Percentiles rank a stretch among this genome's conserved stretches.
Conservation (phyloP, 345 rosid genomes). For the Carallia brachiata region DNA sequence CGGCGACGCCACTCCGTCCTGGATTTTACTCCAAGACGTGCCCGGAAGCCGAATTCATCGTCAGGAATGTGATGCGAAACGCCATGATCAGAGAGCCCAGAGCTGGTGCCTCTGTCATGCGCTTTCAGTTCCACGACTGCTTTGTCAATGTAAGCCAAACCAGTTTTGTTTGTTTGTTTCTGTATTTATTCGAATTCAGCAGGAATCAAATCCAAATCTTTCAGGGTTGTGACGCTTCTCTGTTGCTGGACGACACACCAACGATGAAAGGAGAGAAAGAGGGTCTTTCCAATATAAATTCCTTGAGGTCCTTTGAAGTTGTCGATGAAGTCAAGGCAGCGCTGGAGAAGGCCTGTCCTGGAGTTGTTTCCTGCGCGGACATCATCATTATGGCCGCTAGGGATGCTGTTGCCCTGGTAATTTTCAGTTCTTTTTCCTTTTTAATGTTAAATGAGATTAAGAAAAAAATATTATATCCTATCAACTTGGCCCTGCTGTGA, state of each 20-base stretch:
- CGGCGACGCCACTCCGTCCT: slow-evolving; percentile 43
- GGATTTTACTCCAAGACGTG: slow-evolving; percentile 68
- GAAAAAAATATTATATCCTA: neutral
- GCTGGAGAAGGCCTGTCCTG: slow-evolving; percentile 73
- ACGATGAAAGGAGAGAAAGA: slow-evolving; percentile 70
- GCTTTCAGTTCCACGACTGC: slow-evolving; percentile 95
- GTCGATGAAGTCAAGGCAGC: slow-evolving; percentile 70
- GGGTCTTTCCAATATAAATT: slow-evolving; percentile 77
- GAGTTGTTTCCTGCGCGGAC: slow-evolving; percentile 85
- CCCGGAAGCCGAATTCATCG: slow-evolving; percentile 70
- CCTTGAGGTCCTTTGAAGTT: slow-evolving; percentile 74
- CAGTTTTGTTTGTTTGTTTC: neutral
- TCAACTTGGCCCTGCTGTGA: neutral
- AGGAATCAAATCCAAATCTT: neutral
- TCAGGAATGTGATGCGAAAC: slow-evolving; percentile 53
- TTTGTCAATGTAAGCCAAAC: slow-evolving; percentile 65
- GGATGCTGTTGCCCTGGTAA: slow-evolving; percentile 86
- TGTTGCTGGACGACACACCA: slow-evolving; percentile 86
- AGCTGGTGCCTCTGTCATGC: slow-evolving; percentile 91
- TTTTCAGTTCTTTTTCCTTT: neutral
- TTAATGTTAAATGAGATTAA: no score
- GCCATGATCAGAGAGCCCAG: slow-evolving; percentile 67
- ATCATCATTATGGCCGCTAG: slow-evolving; percentile 84
- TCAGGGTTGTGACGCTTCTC: slow-evolving; percentile 85
- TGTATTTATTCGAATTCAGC: no score